These are phyloP conservation scores for Aspergillus homomorphus DNA, from an alignment of 495 filamentous ascomycete species.

Conservation along the genomic window DNA sequence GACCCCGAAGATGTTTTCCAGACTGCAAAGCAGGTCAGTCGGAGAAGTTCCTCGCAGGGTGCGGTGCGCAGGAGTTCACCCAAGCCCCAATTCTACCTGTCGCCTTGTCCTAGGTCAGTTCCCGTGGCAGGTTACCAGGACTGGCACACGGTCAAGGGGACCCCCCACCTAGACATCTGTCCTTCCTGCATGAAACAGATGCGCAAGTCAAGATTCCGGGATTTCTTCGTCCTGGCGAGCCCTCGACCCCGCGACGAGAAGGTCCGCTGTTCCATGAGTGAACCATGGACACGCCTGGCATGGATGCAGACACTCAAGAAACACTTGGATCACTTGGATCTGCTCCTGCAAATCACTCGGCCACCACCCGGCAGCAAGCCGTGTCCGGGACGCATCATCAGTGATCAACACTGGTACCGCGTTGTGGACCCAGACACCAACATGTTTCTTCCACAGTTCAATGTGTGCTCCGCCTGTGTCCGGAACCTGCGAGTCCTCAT, in stretches of 20 bases:
- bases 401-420: slow-evolving; percentile 55
- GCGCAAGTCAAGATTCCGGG: slow-evolving; percentile 50
- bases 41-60: slow-evolving; percentile 11
- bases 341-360: slow-evolving; percentile 53
- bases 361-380: slow-evolving; percentile 37
- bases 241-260: slow-evolving; percentile 37
- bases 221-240: slow-evolving; percentile 48
- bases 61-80: slow-evolving; percentile 15
- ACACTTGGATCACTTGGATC: slow-evolving; percentile 46
- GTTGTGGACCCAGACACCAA: slow-evolving; percentile 54
- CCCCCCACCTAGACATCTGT: slow-evolving; percentile 59
- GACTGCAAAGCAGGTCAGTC: slow-evolving; percentile 4
- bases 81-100: slow-evolving; percentile 34
- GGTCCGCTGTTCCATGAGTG: slow-evolving; percentile 57
- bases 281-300: slow-evolving; percentile 64
- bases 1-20: slow-evolving; percentile 8
- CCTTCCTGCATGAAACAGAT: slow-evolving; percentile 59
- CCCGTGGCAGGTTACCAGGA: slow-evolving; percentile 52
- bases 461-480: slow-evolving; percentile 54
- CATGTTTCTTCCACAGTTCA: slow-evolving; percentile 51
- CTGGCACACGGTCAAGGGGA: slow-evolving; percentile 62
- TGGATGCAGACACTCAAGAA: slow-evolving; percentile 63
- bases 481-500: slow-evolving; percentile 51
- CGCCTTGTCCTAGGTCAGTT: slow-evolving; percentile 52
- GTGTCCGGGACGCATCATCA: slow-evolving; percentile 52